Percentiles rank a stretch among this genome's conserved stretches.
These are phyloP conservation scores for Aeschynomene evenia DNA, from an alignment of 306 rosid species.

Conservation along the genomic window DNA sequence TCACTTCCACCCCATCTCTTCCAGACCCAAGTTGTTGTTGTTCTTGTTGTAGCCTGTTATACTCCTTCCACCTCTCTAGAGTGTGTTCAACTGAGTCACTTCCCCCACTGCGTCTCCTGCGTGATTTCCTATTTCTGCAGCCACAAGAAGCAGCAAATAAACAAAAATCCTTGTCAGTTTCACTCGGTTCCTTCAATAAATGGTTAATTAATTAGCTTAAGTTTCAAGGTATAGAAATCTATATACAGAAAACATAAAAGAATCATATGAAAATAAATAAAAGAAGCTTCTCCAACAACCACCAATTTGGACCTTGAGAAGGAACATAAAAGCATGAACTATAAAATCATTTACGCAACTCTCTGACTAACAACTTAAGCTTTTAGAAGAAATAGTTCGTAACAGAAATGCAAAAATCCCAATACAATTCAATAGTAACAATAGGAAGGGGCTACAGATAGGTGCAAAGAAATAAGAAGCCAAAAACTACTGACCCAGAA, in stretches of 20 bases:
- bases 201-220: background rate
- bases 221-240: background rate
- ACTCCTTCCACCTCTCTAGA: conserved; percentile 65
- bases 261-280: background rate
- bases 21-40: conserved; percentile 24
- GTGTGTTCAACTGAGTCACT: conserved; percentile 51
- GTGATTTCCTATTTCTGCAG: conserved; percentile 46
- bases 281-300: background rate
- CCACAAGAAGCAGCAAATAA: background rate
- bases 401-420: background rate
- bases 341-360: background rate
- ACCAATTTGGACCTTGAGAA: background rate
- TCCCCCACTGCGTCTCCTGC: conserved; percentile 53
- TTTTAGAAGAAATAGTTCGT: too few species aligned
- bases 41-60: conserved; percentile 32
- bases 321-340: background rate
- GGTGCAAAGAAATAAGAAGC: background rate
- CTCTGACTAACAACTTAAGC: too few species aligned
- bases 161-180: background rate
- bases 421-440: background rate
- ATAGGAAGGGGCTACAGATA: background rate
- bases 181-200: background rate
- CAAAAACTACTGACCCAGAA: conserved; percentile 42
- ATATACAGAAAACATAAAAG: background rate
- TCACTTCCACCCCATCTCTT: conserved; percentile 39